Evolutionary conservation across 1,139 yeast species (phyloP).

Genomic region (Blastobotrys indianensis): DNA sequence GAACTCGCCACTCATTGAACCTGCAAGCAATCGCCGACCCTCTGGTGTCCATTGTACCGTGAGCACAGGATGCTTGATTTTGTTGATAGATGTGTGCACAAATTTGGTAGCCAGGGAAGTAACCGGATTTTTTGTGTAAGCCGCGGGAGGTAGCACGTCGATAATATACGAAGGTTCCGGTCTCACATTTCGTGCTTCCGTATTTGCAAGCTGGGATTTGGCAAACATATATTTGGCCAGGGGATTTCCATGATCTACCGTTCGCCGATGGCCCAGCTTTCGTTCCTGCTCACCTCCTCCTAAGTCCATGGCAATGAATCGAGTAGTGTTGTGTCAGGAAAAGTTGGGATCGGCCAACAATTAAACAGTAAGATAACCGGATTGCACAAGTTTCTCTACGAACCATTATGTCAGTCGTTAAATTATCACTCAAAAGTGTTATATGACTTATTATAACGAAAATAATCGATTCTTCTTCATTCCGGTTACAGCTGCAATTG

Average conservation of each 20-base stretch:
- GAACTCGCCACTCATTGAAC: constrained; percentile 91
- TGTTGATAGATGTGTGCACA: constrained; percentile 85
- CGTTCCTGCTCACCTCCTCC: constrained; percentile 12
- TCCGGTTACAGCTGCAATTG: too few relatives aligned
- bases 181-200: constrained; percentile 51
- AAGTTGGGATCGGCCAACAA: too few relatives aligned
- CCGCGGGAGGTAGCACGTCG: constrained; percentile 66
- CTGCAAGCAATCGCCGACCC: constrained; percentile 83
- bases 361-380: too few relatives aligned
- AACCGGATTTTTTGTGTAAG: constrained; percentile 51
- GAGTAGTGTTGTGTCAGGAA: too few relatives aligned
- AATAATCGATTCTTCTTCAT: too few relatives aligned
- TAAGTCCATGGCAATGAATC: too few relatives aligned
- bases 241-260: constrained; percentile 83
- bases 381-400: too few relatives aligned
- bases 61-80: constrained; percentile 86
- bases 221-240: constrained; percentile 67
- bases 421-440: too few relatives aligned
- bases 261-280: constrained; percentile 64
- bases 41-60: constrained; percentile 96
- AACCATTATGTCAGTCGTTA: too few relatives aligned
- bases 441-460: too few relatives aligned
- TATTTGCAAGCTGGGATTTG: constrained; percentile 39
- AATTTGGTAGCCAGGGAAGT: constrained; percentile 60
- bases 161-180: constrained; percentile 75